phyloP scores from a whole-genome alignment of 306 rosid genomes.

The Begonia fuchsioides region DNA sequence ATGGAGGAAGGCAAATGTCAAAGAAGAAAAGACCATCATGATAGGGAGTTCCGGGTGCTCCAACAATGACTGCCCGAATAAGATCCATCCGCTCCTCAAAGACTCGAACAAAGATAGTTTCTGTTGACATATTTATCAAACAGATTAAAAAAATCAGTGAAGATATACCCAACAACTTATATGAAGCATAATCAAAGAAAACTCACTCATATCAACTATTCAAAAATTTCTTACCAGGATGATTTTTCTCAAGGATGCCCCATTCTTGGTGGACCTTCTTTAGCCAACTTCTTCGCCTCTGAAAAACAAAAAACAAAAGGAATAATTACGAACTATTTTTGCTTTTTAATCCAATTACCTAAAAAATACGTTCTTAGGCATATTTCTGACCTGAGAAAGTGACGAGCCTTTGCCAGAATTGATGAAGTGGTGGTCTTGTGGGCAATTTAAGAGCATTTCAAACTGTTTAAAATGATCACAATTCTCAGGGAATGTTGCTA shows the following conservation, averaged over 20 bases:
- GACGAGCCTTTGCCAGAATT: conserved; percentile 30
- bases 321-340: conserved; percentile 6
- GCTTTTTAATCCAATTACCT: conserved; percentile 1
- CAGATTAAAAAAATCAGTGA: too few species aligned
- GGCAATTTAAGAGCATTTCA: conserved; percentile 50
- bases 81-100: conserved; percentile 94
- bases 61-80: conserved; percentile 71
- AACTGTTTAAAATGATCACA: conserved; percentile 46
- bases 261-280: conserved; percentile 92
- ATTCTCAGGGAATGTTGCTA: conserved; percentile 17
- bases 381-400: conserved; percentile 53
- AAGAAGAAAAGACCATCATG: conserved; percentile 89
- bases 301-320: conserved; percentile 8
- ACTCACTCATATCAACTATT: conserved; percentile 1
- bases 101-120: conserved; percentile 64
- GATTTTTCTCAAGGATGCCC: conserved; percentile 70
- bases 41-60: conserved; percentile 94
- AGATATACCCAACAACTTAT: background rate
- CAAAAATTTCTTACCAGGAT: conserved; percentile 53
- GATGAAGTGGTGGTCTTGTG: conserved; percentile 59
- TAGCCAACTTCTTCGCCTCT: conserved; percentile 66
- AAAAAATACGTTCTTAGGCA: conserved; percentile 5
- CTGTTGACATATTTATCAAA: too few species aligned
- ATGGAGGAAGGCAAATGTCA: conserved; percentile 71
- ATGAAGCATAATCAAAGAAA: conserved; percentile 1